phyloP scores from a whole-genome alignment of 78 protist species.

The Dictyostelium brefeldianum region DNA sequence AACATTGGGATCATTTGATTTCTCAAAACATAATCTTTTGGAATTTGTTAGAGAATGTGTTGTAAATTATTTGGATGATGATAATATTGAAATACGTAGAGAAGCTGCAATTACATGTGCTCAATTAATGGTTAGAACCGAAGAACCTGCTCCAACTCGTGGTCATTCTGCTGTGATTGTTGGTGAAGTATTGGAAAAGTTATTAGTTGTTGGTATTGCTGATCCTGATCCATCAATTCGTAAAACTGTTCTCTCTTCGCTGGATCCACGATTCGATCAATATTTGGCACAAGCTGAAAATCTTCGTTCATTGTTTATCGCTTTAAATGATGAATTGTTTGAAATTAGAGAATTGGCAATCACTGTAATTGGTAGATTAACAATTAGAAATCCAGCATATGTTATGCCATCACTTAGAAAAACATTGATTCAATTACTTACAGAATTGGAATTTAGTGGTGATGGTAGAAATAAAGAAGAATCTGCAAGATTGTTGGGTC shows the following conservation, averaged over 20 bases:
- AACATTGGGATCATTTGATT: constrained; percentile 90
- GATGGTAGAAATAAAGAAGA: constrained; percentile 87
- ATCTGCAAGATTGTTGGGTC: constrained; percentile 87
- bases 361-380: constrained; percentile 91
- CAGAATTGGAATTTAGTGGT: constrained; percentile 89
- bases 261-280: constrained; percentile 86
- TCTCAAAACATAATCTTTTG: constrained; percentile 77
- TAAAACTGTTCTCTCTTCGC: constrained; percentile 69
- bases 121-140: constrained; percentile 43
- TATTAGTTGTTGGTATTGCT: constrained; percentile 87
- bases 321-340: constrained; percentile 89
- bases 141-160: constrained; percentile 57
- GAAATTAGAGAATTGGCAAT: constrained; percentile 91
- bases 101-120: constrained; percentile 72
- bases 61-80: constrained; percentile 87
- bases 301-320: constrained; percentile 87
- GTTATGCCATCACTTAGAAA: constrained; percentile 96
- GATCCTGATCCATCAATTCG: constrained; percentile 93
- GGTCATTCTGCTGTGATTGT: constrained; percentile 78
- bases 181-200: constrained; percentile 85
- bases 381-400: constrained; percentile 95
- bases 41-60: constrained; percentile 85
- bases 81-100: constrained; percentile 46
- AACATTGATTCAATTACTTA: constrained; percentile 94
- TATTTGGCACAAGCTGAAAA: constrained; percentile 91